phyloP scores from a whole-genome alignment of 345 rosid species.

The Melastoma malabathricum region DNA sequence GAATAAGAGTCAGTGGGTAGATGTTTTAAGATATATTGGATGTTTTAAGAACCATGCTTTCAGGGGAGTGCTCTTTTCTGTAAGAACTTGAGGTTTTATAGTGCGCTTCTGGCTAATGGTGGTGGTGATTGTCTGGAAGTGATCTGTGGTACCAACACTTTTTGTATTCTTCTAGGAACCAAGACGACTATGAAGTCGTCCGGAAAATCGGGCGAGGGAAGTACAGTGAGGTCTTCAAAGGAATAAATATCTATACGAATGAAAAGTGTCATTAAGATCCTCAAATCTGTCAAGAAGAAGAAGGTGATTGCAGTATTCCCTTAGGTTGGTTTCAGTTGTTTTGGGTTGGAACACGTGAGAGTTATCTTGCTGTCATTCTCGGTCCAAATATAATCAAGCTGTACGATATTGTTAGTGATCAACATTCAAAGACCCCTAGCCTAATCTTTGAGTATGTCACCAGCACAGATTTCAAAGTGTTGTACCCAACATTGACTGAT shows the following conservation, averaged over 20 bases:
- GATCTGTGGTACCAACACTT: too few relatives aligned
- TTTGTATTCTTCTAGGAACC: slow-evolving; percentile 27
- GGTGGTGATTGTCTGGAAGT: too few relatives aligned
- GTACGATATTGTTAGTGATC: slow-evolving; percentile 68
- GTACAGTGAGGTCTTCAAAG: slow-evolving; percentile 76
- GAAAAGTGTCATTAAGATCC: slow-evolving; percentile 69
- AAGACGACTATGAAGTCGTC: slow-evolving; percentile 85
- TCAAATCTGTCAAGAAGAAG: slow-evolving; percentile 85
- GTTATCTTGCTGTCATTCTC: not conserved
- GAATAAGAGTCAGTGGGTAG: too few relatives aligned
- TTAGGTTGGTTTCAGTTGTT: not conserved
- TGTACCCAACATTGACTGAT: slow-evolving; percentile 79
- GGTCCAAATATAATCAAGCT: slow-evolving; percentile 65
- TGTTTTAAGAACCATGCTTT: too few relatives aligned
- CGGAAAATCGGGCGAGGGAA: slow-evolving; percentile 80
- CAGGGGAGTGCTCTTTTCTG: too few relatives aligned
- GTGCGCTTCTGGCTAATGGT: too few relatives aligned
- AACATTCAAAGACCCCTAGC: slow-evolving; percentile 74
- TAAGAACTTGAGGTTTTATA: too few relatives aligned
- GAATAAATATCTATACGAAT: slow-evolving; percentile 51
- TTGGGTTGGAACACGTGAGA: not conserved
- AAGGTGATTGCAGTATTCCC: slow-evolving; percentile 28
- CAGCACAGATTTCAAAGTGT: slow-evolving; percentile 71
- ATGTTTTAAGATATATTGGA: too few relatives aligned
- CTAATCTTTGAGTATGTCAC: slow-evolving; percentile 71